Conservation (phyloP, 345 rosid genomes). For the Syzygium oleosum region DNA sequence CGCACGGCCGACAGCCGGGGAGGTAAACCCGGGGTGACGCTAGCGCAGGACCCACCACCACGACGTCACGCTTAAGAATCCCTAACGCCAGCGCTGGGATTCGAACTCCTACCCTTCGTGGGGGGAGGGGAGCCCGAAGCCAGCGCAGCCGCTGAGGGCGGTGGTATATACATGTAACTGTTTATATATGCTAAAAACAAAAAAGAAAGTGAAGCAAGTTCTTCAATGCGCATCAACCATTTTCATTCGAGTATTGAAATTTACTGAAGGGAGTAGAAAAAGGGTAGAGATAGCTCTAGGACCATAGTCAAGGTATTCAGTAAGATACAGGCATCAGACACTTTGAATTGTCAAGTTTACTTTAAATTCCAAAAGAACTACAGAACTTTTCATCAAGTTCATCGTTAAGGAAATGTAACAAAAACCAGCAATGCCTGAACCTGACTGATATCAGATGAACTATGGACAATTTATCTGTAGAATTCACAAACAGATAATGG, state of each 20-base stretch:
- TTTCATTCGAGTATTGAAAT: not conserved
- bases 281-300: not conserved
- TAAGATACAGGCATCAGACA: not conserved
- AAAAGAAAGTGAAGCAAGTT: not conserved
- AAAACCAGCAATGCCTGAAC: not conserved
- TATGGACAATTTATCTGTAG: not conserved
- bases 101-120: no score
- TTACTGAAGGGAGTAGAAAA: not conserved
- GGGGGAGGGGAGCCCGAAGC: no score
- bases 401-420: not conserved
- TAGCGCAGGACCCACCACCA: no score
- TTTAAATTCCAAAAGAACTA: not conserved
- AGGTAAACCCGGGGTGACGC: no score
- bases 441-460: not conserved
- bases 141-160: no score
- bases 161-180: not conserved
- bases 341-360: not conserved
- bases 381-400: not conserved
- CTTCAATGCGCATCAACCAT: not conserved
- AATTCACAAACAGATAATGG: not conserved
- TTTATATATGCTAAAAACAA: not conserved
- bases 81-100: no score
- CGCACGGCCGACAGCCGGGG: no score
- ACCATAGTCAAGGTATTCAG: not conserved
- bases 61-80: no score